These are phyloP conservation scores for Beauveria rudraprayagi DNA, from an alignment of 2,329 filamentous ascomycete species.

Conservation along the genomic window DNA sequence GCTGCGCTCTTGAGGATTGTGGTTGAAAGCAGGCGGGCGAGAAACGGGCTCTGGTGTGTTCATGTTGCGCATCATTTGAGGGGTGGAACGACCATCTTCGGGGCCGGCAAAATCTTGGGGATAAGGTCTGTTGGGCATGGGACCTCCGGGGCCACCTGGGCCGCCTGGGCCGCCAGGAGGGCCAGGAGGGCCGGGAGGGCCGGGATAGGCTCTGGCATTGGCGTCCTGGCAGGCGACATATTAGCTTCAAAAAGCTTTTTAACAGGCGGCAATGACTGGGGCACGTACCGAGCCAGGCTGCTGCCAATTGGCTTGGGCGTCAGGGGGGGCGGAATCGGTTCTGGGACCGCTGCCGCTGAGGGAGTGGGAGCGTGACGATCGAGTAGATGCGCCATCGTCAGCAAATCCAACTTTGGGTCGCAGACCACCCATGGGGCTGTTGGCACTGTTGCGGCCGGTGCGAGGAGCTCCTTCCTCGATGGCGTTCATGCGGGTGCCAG, in stretches of 20 bases:
- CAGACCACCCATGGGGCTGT: conserved; percentile 39
- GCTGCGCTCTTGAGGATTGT: conserved; percentile 62
- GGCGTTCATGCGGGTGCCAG: conserved; percentile 66
- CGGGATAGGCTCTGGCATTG: conserved; percentile 19
- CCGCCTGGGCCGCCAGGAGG: conserved; percentile 12
- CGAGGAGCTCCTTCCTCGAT: conserved; percentile 41
- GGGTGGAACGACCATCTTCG: not conserved
- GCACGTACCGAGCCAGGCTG: conserved; percentile 26
- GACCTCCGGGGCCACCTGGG: not conserved
- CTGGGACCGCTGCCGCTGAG: conserved; percentile 35
- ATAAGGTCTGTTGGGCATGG: conserved; percentile 17
- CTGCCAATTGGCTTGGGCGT: conserved; percentile 28
- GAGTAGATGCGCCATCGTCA: conserved; percentile 42
- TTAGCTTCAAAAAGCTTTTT: conserved; percentile 41
- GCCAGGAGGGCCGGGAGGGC: conserved; percentile 10
- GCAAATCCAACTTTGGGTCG: conserved; percentile 48
- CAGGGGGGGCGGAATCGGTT: conserved; percentile 45
- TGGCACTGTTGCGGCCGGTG: conserved; percentile 47
- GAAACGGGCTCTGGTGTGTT: conserved; percentile 69
- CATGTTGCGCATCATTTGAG: conserved; percentile 37
- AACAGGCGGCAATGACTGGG: conserved; percentile 29
- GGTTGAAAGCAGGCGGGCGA: conserved; percentile 69
- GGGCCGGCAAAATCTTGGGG: conserved; percentile 9
- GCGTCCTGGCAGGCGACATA: conserved; percentile 18
- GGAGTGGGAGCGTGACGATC: conserved; percentile 45